Percentiles rank a stretch among this genome's conserved stretches.
Evolutionary conservation across 2,329 filamentous ascomycete species (phyloP).

Genomic region (Metarhizium sp.): DNA sequence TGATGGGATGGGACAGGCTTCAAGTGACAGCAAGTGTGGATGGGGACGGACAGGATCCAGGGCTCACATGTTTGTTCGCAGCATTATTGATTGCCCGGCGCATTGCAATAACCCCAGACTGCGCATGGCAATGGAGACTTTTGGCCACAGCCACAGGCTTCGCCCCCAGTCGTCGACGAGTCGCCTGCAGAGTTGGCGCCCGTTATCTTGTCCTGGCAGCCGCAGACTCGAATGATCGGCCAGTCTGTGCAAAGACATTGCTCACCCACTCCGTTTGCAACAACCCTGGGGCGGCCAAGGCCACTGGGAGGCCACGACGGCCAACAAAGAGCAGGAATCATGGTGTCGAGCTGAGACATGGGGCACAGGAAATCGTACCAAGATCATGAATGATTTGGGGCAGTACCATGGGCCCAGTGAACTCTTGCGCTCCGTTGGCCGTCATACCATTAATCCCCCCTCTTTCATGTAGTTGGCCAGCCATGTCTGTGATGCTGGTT

Average conservation of each 20-base stretch:
- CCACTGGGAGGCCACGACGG: not conserved
- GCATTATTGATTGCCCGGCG: too few relatives aligned
- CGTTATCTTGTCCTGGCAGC: not conserved
- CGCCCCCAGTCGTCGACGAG: not conserved
- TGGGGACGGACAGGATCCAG: too few relatives aligned
- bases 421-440: too few relatives aligned
- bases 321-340: not conserved
- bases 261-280: not conserved
- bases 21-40: not conserved
- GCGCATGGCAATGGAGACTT: not conserved
- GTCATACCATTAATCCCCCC: too few relatives aligned
- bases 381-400: too few relatives aligned
- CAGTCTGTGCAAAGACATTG: not conserved
- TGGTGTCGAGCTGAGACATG: not conserved
- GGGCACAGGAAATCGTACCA: not conserved
- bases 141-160: not conserved
- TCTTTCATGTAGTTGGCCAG: not conserved
- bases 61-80: too few relatives aligned
- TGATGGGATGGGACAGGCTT: not conserved
- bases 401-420: too few relatives aligned
- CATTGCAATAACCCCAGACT: not conserved
- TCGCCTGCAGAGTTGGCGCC: not conserved
- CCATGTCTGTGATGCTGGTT: not conserved
- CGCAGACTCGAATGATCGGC: not conserved
- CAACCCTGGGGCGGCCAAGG: not conserved